Evolutionary conservation across 179 eudicot species (phyloP).

Genomic region (Corrigiola litoralis): DNA sequence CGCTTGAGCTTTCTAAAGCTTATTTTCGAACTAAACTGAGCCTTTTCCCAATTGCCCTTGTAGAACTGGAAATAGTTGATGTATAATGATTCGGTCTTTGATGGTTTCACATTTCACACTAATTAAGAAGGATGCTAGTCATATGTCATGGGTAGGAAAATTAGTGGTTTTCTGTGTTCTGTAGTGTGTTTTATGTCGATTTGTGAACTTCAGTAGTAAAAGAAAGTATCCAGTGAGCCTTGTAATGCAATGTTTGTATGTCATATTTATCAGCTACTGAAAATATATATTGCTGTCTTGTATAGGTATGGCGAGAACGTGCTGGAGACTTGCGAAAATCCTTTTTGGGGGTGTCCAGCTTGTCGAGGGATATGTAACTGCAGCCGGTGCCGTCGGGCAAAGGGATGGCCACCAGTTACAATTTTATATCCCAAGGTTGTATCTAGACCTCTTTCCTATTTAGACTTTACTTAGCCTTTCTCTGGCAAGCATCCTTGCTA

Average conservation of each 20-base stretch:
- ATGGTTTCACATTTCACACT: no score
- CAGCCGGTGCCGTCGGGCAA: conserved; percentile 62
- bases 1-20: no score
- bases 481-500: neutral
- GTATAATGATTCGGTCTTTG: no score
- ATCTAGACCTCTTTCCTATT: neutral
- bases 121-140: no score
- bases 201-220: neutral
- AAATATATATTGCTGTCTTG: neutral
- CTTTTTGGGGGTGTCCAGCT: conserved; percentile 59
- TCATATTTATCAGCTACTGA: neutral
- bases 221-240: neutral
- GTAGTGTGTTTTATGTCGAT: neutral
- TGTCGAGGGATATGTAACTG: conserved; percentile 85
- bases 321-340: conserved; percentile 43
- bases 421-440: conserved; percentile 41
- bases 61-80: no score
- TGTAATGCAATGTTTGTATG: neutral
- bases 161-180: neutral
- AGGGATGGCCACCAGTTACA: conserved; percentile 66
- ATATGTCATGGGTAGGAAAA: no score
- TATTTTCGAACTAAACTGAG: no score
- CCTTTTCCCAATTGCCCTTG: no score
- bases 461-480: neutral
- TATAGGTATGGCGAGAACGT: conserved; percentile 78